Percentiles rank a stretch among this genome's conserved stretches.
Conservation (phyloP, 305 asterid species). For the Fraxinus platypoda region DNA sequence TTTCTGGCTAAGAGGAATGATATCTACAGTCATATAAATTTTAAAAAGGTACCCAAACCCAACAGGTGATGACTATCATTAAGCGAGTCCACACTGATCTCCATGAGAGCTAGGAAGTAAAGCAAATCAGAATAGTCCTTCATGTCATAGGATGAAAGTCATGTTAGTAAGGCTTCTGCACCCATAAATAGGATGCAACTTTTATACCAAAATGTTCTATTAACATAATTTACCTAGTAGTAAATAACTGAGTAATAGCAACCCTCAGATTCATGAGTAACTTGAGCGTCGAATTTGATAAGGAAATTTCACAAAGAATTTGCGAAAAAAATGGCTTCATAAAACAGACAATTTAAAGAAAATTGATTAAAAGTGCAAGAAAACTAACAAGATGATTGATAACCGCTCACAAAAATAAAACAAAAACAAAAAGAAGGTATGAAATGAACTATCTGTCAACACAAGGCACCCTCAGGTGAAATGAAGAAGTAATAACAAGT, state of each 20-base stretch:
- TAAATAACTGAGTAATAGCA: background rate
- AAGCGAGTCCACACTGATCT: background rate
- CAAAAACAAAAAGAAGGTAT: background rate
- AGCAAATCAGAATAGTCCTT: background rate
- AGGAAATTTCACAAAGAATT: background rate
- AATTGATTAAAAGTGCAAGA: background rate
- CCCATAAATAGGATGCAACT: background rate
- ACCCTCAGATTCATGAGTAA: background rate
- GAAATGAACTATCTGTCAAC: background rate
- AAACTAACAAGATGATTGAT: background rate
- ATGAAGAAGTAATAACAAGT: background rate
- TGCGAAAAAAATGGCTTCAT: background rate
- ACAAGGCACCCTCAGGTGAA: conserved; percentile 4
- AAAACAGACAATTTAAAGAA: background rate
- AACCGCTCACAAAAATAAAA: background rate
- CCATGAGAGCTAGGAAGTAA: background rate
- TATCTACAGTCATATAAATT: background rate
- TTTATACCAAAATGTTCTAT: background rate
- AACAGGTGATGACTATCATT: background rate
- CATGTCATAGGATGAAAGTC: background rate
- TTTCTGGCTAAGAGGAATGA: background rate
- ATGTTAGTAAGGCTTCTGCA: background rate
- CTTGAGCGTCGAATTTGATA: background rate
- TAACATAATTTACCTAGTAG: background rate
- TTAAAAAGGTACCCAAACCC: background rate